These are phyloP conservation scores for Schwanniomyces etchellsii DNA, from an alignment of 1,139 yeast genomes.

Conservation along the genomic window DNA sequence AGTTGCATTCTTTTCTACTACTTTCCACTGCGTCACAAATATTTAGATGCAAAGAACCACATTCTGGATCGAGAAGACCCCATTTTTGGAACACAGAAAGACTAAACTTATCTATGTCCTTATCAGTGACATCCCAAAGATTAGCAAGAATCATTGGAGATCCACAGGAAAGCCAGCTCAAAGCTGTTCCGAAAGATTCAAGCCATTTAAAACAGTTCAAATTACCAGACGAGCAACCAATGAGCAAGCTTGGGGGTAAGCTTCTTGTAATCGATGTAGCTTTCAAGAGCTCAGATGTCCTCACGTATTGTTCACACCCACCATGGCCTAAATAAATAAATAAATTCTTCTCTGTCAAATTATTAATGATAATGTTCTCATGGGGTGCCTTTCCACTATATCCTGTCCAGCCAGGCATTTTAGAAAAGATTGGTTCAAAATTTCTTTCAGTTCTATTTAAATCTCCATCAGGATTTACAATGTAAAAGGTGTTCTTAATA, in stretches of 20 bases:
- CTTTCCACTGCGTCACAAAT: slow-evolving; percentile 45
- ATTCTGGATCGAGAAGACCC: slow-evolving; percentile 41
- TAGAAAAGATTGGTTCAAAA: slow-evolving; percentile 44
- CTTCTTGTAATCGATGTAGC: slow-evolving; percentile 9
- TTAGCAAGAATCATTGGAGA: slow-evolving; percentile 81
- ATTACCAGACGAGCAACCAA: slow-evolving; percentile 90
- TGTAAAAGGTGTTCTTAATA: slow-evolving; percentile 36
- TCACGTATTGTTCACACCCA: slow-evolving; percentile 81
- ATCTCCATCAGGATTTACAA: slow-evolving; percentile 83
- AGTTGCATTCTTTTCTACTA: slow-evolving; percentile 8
- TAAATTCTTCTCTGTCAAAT: slow-evolving; percentile 40
- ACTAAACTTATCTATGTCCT: slow-evolving; percentile 83
- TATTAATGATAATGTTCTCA: slow-evolving; percentile 37
- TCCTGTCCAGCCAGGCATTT: slow-evolving; percentile 48
- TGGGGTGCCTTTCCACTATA: slow-evolving; percentile 50
- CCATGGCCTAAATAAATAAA: slow-evolving; percentile 91
- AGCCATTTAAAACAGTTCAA: slow-evolving; percentile 54
- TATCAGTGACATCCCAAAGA: slow-evolving; percentile 96
- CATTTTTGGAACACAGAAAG: slow-evolving; percentile 51
- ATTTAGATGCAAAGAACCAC: slow-evolving; percentile 10
- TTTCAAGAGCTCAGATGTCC: slow-evolving; percentile 25
- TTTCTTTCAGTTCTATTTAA: slow-evolving; percentile 59
- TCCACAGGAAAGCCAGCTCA: slow-evolving; percentile 73
- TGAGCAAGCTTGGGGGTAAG: slow-evolving; percentile 70
- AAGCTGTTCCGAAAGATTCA: slow-evolving; percentile 73